phyloP scores from a whole-genome alignment of 768 basidiomycete species.

The Lyophyllum shimeji region DNA sequence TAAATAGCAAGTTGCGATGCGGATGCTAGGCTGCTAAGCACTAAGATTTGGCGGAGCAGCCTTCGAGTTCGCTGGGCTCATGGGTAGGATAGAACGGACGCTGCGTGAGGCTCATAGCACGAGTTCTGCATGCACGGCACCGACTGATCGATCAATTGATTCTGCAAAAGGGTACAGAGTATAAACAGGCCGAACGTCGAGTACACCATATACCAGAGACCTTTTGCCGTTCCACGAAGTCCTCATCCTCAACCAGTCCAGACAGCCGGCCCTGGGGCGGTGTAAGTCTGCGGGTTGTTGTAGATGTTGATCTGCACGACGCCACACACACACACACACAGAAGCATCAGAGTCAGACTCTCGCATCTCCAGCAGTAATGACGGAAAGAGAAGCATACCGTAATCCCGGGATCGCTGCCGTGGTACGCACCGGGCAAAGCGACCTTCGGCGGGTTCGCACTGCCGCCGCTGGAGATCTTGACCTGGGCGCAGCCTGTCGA shows the following conservation, averaged over 20 bases:
- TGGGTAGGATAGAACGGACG: no score
- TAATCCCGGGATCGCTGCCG: constrained; percentile 48
- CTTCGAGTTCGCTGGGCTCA: no score
- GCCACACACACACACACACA: not conserved
- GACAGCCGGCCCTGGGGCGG: constrained; percentile 37
- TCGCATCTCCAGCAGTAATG: no score
- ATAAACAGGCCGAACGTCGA: not conserved
- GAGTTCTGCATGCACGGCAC: no score
- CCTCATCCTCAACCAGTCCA: constrained; percentile 34
- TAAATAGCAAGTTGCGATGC: no score
- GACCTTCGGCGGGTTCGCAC: constrained; percentile 46
- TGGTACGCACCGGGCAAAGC: constrained; percentile 49
- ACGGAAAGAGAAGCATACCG: constrained; percentile 24
- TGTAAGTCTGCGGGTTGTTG: constrained; percentile 56
- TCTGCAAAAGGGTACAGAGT: no score
- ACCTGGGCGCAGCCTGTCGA: constrained; percentile 47
- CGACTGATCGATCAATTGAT: no score
- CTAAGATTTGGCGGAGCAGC: no score
- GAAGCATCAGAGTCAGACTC: not conserved
- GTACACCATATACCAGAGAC: not conserved
- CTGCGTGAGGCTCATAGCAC: no score
- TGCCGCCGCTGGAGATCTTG: constrained; percentile 43
- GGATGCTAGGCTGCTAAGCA: no score
- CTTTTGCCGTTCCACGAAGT: not conserved
- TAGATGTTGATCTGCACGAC: constrained; percentile 44